A percentile compares a stretch with the other conserved stretches of the same genome.
Evolutionary conservation across 306 rosid genomes (phyloP).

Genomic region (Prunus armeniaca): DNA sequence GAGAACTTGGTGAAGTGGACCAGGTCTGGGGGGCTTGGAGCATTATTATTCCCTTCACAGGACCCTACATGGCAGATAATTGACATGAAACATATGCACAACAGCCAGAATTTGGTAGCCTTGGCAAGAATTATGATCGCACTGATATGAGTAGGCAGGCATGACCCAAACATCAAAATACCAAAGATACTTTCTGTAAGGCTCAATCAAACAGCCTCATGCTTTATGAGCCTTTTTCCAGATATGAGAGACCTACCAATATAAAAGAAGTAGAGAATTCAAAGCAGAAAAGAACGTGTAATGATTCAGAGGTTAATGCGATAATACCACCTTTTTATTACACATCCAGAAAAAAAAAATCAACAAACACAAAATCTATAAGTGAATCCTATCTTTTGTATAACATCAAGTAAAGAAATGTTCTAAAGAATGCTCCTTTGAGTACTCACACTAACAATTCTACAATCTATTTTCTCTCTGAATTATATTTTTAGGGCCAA

Average conservation of each 20-base stretch:
- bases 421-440: constrained; percentile 50
- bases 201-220: too few species aligned
- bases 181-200: too few species aligned
- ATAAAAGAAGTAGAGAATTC: background rate
- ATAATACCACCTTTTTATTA: constrained; percentile 44
- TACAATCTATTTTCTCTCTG: constrained; percentile 52
- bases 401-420: constrained; percentile 39
- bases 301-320: constrained; percentile 2
- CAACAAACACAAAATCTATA: constrained; percentile 52
- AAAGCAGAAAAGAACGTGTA: constrained; percentile 15
- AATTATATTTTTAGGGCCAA: constrained; percentile 28
- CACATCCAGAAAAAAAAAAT: constrained; percentile 51
- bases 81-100: background rate
- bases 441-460: constrained; percentile 51
- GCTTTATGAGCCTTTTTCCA: too few species aligned
- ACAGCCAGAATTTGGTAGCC: background rate
- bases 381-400: constrained; percentile 51
- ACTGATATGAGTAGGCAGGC: too few species aligned
- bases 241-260: too few species aligned
- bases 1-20: background rate
- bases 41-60: background rate
- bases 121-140: background rate
- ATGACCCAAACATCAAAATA: too few species aligned
- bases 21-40: background rate
- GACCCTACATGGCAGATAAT: background rate